A percentile compares a stretch with the other conserved stretches of the same genome.
These are phyloP conservation scores for Sarcomyxa edulis DNA, from an alignment of 768 basidiomycete genomes.

Conservation along the genomic window DNA sequence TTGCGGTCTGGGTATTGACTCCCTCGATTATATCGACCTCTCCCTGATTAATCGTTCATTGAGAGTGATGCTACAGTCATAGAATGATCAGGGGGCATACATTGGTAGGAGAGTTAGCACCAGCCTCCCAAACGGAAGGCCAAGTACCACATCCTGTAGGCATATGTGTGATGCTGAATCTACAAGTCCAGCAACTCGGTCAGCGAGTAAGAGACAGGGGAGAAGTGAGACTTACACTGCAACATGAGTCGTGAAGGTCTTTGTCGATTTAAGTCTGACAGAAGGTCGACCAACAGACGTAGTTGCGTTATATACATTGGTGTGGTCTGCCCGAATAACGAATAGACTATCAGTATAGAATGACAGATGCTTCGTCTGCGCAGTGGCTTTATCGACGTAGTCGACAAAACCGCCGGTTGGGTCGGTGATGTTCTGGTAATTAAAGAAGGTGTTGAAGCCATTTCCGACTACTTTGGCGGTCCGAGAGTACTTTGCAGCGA, in stretches of 20 bases:
- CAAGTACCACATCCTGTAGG: conserved; percentile 48
- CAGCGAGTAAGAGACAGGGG: neutral
- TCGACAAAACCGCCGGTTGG: conserved; percentile 42
- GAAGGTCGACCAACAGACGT: conserved; percentile 35
- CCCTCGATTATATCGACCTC: conserved; percentile 41
- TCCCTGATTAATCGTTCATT: too few species aligned
- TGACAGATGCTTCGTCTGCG: conserved; percentile 34
- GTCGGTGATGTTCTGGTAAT: conserved; percentile 43
- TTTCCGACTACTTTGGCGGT: conserved; percentile 36
- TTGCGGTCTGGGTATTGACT: conserved; percentile 40
- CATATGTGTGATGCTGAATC: conserved; percentile 44
- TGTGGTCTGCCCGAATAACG: conserved; percentile 35
- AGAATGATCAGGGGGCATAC: neutral
- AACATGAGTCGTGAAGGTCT: conserved; percentile 30
- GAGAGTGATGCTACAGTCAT: conserved; percentile 3
- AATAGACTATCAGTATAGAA: conserved; percentile 30
- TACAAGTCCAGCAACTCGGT: conserved; percentile 2
- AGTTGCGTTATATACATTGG: conserved; percentile 27
- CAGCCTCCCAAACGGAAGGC: conserved; percentile 56
- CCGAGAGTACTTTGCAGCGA: conserved; percentile 35
- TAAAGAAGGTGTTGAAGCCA: conserved; percentile 46
- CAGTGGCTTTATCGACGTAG: conserved; percentile 23
- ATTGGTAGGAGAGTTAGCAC: conserved; percentile 16
- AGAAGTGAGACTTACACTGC: conserved; percentile 21
- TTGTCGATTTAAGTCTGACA: conserved; percentile 32